Percentiles rank a stretch among this genome's conserved stretches.
These are phyloP conservation scores for Synchytrium microbalum DNA, from an alignment of 371 early-diverging fungal genomes.

Conservation along the genomic window DNA sequence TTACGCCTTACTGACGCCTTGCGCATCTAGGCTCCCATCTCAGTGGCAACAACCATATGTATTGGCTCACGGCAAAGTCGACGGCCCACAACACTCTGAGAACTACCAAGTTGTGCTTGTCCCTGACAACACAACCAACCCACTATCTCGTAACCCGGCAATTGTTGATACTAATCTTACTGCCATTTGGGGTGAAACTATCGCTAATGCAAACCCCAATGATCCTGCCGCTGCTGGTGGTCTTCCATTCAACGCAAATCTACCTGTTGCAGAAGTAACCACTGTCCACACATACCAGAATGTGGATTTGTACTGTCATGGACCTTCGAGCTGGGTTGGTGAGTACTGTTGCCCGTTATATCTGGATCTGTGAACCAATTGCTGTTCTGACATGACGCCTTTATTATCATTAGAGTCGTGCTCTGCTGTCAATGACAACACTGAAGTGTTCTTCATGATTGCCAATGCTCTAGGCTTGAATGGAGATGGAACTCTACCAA, in stretches of 20 bases:
- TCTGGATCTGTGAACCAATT: too few relatives aligned
- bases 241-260: slow-evolving; percentile 10
- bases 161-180: not conserved
- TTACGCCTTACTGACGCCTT: slow-evolving; percentile 52
- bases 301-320: slow-evolving; percentile 31
- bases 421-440: slow-evolving; percentile 37
- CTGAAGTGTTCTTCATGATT: slow-evolving; percentile 33
- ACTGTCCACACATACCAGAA: slow-evolving; percentile 32
- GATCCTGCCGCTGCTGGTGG: slow-evolving; percentile 3
- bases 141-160: slow-evolving; percentile 19
- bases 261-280: slow-evolving; percentile 10
- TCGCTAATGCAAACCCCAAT: not conserved
- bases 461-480: slow-evolving; percentile 27
- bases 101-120: not conserved
- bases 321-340: slow-evolving; percentile 14
- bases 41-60: slow-evolving; percentile 35
- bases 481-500: not conserved
- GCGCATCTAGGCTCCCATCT: slow-evolving; percentile 53
- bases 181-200: not conserved
- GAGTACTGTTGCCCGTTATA: slow-evolving; percentile 12
- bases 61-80: too few relatives aligned
- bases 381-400: too few relatives aligned
- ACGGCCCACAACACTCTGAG: slow-evolving; percentile 1
- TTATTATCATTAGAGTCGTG: too few relatives aligned
- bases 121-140: slow-evolving; percentile 16